Base-by-base conservation (phyloP, 306 rosid species). In the Lagenaria siceraria region DNA sequence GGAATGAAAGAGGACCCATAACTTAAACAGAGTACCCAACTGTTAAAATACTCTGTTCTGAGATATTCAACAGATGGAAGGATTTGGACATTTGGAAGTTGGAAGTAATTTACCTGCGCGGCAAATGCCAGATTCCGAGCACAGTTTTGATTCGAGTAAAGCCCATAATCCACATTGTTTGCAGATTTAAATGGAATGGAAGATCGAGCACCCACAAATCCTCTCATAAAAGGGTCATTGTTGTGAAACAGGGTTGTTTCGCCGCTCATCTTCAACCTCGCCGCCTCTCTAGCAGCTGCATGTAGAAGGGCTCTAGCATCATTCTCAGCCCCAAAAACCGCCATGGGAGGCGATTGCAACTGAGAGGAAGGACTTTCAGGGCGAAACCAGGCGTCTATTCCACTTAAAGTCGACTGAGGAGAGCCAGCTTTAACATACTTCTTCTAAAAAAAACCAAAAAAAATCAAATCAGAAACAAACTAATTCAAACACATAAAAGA, bases 271-370 rank as follows among this genome's bases (percentile, higher is more conserved):
- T 91, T 88, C 80, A 89, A 43, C 0, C 87, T 90, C 0, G 96
- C 93, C 0, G 92, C 96, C 0, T 87, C 92, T 0, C 88, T 93
- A 0, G 96, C 93, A 0, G 92, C 92, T 0, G 89, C 92, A 53
- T 86, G 87, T 2, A 93, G 76, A 14, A 85, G 85, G 6, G 83
- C 88, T 90, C 96, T 88, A 0, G 89, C 85, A 82, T 91, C 93
- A 48, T 92, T 82, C 9, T 75, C 68, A 1, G 79, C 82, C 1
- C 81, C 51, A 53, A 88, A 86, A 80, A 88, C 89, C 77, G 96
- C 84, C 82, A 89, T 79, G 2, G 88, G 78, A 0, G 98, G 97
- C 0, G 98, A 93, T 11, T 52, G 31, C n/a, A 52, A 2, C 49
- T 5, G 63, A 5, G 74, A 36, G 6, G 59, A 48, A n/a, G 80